phyloP scores from a whole-genome alignment of 345 rosid genomes.

The Eutrema japonicum region DNA sequence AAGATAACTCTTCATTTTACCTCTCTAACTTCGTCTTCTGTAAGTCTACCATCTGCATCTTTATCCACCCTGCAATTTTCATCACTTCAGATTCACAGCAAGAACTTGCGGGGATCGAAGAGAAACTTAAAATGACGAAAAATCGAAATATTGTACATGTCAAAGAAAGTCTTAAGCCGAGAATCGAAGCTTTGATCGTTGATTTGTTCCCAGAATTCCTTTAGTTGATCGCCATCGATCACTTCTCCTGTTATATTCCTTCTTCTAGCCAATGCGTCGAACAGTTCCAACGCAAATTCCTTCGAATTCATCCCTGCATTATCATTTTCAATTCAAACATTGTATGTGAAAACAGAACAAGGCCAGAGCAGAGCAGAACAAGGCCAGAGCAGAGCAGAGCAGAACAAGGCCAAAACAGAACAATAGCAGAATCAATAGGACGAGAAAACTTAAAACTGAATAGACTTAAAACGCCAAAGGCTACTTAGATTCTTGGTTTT shows the following conservation, averaged over 20 bases:
- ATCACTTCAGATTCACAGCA: neutral
- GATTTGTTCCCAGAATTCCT: constrained; percentile 82
- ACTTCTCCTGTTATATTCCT: constrained; percentile 57
- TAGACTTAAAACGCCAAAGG: too few species aligned
- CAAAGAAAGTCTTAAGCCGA: constrained; percentile 77
- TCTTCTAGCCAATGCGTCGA: constrained; percentile 67
- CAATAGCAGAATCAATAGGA: too few species aligned
- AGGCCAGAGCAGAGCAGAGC: too few species aligned
- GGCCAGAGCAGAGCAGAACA: too few species aligned
- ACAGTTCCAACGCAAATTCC: constrained; percentile 74
- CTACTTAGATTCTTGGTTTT: too few species aligned
- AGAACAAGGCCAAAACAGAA: too few species aligned
- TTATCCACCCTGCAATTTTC: constrained; percentile 74
- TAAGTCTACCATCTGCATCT: constrained; percentile 84
- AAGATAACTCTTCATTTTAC: constrained; percentile 37
- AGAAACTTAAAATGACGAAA: neutral
- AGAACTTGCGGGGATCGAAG: neutral
- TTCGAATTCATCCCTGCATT: constrained; percentile 70
- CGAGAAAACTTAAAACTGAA: too few species aligned
- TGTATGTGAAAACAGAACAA: too few species aligned
- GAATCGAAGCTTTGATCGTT: constrained; percentile 75
- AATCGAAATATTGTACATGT: constrained; percentile 49
- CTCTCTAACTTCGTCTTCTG: constrained; percentile 77
- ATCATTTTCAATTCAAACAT: neutral
- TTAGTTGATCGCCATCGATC: constrained; percentile 52